Evolutionary conservation across 345 rosid genomes (phyloP).

Genomic region (Populus simonii): DNA sequence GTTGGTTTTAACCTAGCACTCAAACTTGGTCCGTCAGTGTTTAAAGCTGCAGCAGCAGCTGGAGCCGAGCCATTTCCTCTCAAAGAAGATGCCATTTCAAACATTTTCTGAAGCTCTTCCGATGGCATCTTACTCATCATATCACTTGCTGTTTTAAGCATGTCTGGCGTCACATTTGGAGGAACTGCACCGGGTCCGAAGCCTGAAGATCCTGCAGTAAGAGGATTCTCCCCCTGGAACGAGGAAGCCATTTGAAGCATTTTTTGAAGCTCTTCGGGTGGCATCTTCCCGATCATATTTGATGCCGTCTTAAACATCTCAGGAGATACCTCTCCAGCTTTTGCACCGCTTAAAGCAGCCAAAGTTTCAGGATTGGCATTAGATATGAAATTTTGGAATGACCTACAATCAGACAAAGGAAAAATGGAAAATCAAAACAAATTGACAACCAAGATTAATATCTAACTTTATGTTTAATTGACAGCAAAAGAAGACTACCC

Average conservation of each 20-base stretch:
- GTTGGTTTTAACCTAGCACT: constrained; percentile 23
- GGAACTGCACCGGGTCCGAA: constrained; percentile 40
- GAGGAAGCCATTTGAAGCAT: constrained; percentile 83
- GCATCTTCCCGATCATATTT: constrained; percentile 81
- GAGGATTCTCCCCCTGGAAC: constrained; percentile 53
- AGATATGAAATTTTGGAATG: constrained; percentile 75
- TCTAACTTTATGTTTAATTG: not conserved
- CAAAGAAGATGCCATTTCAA: constrained; percentile 71
- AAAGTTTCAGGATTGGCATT: constrained; percentile 66
- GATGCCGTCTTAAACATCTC: constrained; percentile 84
- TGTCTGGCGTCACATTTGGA: constrained; percentile 65
- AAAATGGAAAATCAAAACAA: not conserved
- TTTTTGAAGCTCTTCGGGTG: constrained; percentile 84
- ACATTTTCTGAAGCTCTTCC: constrained; percentile 81
- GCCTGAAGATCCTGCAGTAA: constrained; percentile 33
- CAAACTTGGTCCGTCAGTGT: constrained; percentile 20
- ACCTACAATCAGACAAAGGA: constrained; percentile 39
- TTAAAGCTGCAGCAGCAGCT: constrained; percentile 29
- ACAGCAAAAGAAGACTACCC: not conserved
- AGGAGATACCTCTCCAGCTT: constrained; percentile 70
- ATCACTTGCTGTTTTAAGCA: constrained; percentile 78
- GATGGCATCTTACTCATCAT: constrained; percentile 78
- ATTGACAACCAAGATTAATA: not conserved
- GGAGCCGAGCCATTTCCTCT: constrained; percentile 39
- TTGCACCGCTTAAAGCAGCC: constrained; percentile 67